These are phyloP conservation scores for Calocera viscosa DNA, from an alignment of 768 basidiomycete genomes.

Conservation along the genomic window DNA sequence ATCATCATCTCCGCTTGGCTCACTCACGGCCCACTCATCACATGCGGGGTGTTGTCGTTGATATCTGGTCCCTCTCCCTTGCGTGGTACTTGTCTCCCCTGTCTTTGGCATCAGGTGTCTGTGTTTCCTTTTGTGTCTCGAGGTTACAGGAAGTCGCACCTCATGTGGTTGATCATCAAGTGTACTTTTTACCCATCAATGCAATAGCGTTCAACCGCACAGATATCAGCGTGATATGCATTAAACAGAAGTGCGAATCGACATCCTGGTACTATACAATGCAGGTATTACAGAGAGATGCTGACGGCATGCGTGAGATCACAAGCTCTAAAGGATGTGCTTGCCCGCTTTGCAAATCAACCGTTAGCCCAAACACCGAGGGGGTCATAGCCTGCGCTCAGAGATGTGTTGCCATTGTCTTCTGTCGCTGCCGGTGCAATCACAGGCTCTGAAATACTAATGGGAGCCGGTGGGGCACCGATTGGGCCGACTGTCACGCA, in stretches of 20 bases:
- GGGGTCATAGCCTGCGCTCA: neutral
- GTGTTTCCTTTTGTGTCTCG: conserved; percentile 10
- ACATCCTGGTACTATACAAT: neutral
- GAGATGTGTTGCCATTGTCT: neutral
- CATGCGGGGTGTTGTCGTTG: neutral
- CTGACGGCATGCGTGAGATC: neutral
- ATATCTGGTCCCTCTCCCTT: conserved; percentile 7
- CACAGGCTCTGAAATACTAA: neutral
- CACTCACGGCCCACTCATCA: neutral
- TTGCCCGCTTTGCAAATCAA: neutral
- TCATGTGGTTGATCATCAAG: conserved; percentile 9
- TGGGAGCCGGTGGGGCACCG: neutral
- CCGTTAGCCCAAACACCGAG: conserved; percentile 4
- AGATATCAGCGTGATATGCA: neutral
- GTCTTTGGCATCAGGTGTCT: conserved; percentile 8
- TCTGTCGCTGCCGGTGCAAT: neutral
- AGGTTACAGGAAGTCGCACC: conserved; percentile 8
- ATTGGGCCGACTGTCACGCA: neutral
- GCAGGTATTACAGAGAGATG: conserved; percentile 5
- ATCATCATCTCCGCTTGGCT: neutral
- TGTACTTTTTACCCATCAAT: conserved; percentile 8
- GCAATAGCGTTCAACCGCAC: conserved; percentile 8
- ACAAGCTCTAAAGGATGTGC: neutral
- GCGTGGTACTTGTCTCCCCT: conserved; percentile 5
- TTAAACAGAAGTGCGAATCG: neutral